Base-by-base conservation (phyloP, 1,284 basidiomycete species). In the Dichomitus squalens region DNA sequence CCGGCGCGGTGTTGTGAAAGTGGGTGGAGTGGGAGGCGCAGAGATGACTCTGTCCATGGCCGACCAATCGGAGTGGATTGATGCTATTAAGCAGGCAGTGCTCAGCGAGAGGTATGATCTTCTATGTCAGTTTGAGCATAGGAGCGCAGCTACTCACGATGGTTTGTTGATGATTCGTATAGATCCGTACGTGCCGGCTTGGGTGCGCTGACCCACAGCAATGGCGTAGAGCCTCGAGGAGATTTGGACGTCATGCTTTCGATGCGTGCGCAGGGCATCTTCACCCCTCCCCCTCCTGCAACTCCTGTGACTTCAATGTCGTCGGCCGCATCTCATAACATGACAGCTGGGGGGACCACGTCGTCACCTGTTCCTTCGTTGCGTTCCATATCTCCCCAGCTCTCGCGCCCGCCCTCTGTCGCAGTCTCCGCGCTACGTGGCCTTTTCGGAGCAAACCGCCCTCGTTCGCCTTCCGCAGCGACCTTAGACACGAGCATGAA, bases 181-280 rank as follows among this genome's bases (percentile, higher is more conserved):
- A 90, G 88, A 65, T 84, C 87, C 49, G 74, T 87, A 38, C 84
- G 84, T 18, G 86, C 84, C 16, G 88, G 88, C 18, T 70, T 90
- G 34, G 82, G 84, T 39, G 73, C 80, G 36, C 76, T 82, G 20
- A 67, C 75, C 0, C 74, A 74, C 35, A 72, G 75, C 23, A 66
- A 76, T 16, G 75, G 75, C 12, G 72, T 80, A 36, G 88, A 88
- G 58, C 88, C 88, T 20, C 79, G 84, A 51, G 88, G 89, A 4
- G 88, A 91, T 66, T 81, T 91, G 75, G 88, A 91, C 68, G 89
- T 90, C 49, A 87, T 90, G 82, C 76, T 91, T 31, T 87, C 87
- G n/a, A 88, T 91, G 77, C 85, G 85, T 38, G 80, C 83, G 23
- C 87, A 87, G 63, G 83, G 82, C 14, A 75, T 84, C 38, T 74